Evolutionary conservation across 2,329 filamentous ascomycete species (phyloP), one percentile per base, ranked within the genome.

Genomic region (Fusarium begoniae): DNA sequence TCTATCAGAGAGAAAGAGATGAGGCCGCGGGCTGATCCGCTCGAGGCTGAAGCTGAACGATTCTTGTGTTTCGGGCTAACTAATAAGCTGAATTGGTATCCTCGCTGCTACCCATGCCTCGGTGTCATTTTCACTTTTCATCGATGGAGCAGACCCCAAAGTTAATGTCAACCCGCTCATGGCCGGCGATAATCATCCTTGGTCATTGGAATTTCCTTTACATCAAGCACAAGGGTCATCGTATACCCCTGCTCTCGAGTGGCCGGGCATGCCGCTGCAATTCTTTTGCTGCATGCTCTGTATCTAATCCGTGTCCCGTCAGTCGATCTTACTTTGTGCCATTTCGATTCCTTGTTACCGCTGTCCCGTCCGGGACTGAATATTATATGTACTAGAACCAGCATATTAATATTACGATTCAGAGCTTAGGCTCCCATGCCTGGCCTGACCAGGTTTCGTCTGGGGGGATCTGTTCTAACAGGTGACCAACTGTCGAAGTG

Each of bases 381-480:
- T 50, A 69, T 71, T 66, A 68, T 72, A n/a, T n/a, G n/a, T n/a
- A 72, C 58, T 56, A 58, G 38, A 64, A 50, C 54, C 58, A 61
- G 71, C 71, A 74, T 69, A 47, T 74, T 71, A 55, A 74, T 72
- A 74, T 76, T 66, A 60, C 61, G 41, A 54, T 57, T 76, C 47
- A 45, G 55, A 69, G 61, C 65, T 62, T 63, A 65, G 65, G 61
- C 57, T 70, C 38, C 28, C 37, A 64, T 50, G 40, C 66, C 65
- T 54, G 55, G 53, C 57, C 67, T 67, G 66, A 65, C 62, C 55
- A 63, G 61, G 68, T 70, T 74, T 75, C 60, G 74, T 76, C 73
- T 75, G 74, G 76, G 76, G 74, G 75, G 70, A 78, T 78, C 74
- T 76, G 71, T 69, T 56, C 70, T 68, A 78, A 75, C 76, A 76